Conservation (phyloP, 352 stramenopile species). For the Phytophthora niederhauseri region DNA sequence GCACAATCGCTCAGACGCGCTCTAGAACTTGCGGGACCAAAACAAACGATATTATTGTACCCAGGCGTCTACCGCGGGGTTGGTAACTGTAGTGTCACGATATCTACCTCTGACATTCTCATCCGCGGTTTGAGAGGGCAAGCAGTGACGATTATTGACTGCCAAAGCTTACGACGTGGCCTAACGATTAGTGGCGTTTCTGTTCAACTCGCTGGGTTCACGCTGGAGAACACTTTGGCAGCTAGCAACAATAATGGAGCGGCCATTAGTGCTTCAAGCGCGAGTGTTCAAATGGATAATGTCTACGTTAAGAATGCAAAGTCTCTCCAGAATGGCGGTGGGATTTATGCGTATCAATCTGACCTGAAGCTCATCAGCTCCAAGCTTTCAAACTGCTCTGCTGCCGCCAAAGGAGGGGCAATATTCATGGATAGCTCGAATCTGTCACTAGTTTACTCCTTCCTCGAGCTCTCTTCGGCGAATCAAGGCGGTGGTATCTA, state of each 20-base stretch:
- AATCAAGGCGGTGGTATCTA: conserved; percentile 40
- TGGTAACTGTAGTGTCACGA: conserved; percentile 47
- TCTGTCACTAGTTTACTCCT: conserved; percentile 17
- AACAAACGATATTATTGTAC: conserved; percentile 59
- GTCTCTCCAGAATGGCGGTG: conserved; percentile 36
- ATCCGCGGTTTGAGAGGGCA: conserved; percentile 51
- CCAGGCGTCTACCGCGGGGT: conserved; percentile 42
- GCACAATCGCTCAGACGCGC: conserved; percentile 49
- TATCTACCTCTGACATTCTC: conserved; percentile 29
- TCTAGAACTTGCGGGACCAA: conserved; percentile 34
- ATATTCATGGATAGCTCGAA: conserved; percentile 37
- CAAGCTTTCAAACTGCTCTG: conserved; percentile 26
- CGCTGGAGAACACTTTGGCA: conserved; percentile 26
- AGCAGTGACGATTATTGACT: conserved; percentile 49
- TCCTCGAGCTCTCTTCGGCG: conserved; percentile 26
- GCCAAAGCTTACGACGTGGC: conserved; percentile 22
- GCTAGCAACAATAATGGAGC: conserved; percentile 20
- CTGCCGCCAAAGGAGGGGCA: conserved; percentile 31
- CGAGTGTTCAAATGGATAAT: conserved; percentile 19
- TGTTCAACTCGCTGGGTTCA: conserved; percentile 34
- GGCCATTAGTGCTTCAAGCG: conserved; percentile 34
- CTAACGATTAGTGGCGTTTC: conserved; percentile 32
- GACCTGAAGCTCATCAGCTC: conserved; percentile 30
- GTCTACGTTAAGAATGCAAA: conserved; percentile 17
- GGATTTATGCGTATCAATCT: conserved; percentile 35